Evolutionary conservation across 2,329 filamentous ascomycete species (phyloP), one percentile per base, ranked within the genome.

Genomic region (Parafenestella ontariensis): DNA sequence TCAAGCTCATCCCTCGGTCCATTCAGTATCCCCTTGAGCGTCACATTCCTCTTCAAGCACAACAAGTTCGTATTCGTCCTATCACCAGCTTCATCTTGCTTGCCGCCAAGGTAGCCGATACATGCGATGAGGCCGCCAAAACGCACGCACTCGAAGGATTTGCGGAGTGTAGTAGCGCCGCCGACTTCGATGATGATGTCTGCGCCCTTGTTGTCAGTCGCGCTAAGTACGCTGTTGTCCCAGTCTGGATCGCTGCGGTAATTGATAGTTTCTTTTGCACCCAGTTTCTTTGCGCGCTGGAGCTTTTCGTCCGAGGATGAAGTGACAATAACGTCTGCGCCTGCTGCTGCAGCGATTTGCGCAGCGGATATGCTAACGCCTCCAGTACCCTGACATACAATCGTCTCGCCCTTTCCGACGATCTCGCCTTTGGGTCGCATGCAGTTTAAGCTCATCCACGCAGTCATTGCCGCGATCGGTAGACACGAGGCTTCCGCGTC

Each of bases 391-490:
- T 80, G 77, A 45, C 77, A 68, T 8, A 79, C 65, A 2, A 80
- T 69, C 52, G 59, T 74, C 59, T 65, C 72, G 37, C 58, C 71
- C 43, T 49, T 51, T 26, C 81, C 82, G 1, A 80, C 79, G 18
- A 80, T 78, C 46, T 83, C 74, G 0, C 83, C 84, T 0, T 84
- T 65, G 0, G 84, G 82, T 23, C 82, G 77, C 76, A 86, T 82
- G 41, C 83, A 82, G 70, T 88, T 88, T 62, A 89, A 77, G 8
- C 83, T 78, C 83, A 86, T 88, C 85, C 85, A 88, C 0, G 87
- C 86, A 2, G 87, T 89, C 26, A 88, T 79, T 1, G 79, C 81
- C 0, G 86, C 85, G 56, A 88, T 84, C 7, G 87, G 85, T 5
- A 89, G 68, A 39, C 83, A 85, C 18, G 79, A 78, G 0, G 85